A percentile compares a stretch with the other conserved stretches of the same genome.
Evolutionary conservation across 768 basidiomycete species (phyloP).

Genomic region (Grammothele lineata): DNA sequence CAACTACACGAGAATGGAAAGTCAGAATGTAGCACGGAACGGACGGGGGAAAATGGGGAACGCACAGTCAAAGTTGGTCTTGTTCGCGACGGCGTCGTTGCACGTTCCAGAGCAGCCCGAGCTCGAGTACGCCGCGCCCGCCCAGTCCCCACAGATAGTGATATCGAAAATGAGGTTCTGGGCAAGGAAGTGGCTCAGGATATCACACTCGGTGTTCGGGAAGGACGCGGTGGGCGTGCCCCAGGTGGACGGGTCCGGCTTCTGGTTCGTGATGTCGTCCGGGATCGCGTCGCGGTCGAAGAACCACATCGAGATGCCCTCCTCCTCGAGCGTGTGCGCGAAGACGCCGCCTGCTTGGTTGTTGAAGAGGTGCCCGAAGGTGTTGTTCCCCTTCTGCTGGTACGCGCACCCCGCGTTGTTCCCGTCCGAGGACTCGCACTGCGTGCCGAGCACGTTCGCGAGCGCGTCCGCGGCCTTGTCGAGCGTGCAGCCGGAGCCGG

Average conservation of each 20-base stretch:
- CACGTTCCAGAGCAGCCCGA: slow-evolving; percentile 32
- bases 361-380: slow-evolving; percentile 42
- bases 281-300: slow-evolving; percentile 36
- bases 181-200: slow-evolving; percentile 32
- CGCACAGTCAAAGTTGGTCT: slow-evolving; percentile 47
- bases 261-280: slow-evolving; percentile 28
- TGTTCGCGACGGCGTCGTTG: slow-evolving; percentile 41
- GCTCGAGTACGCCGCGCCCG: slow-evolving; percentile 27
- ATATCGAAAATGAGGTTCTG: slow-evolving; percentile 39
- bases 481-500: slow-evolving; percentile 34
- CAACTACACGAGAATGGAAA: slow-evolving; percentile 34
- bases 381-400: slow-evolving; percentile 26
- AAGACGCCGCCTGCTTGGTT: slow-evolving; percentile 42
- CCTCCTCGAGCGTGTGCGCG: slow-evolving; percentile 33
- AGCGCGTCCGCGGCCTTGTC: slow-evolving; percentile 25
- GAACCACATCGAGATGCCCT: slow-evolving; percentile 45
- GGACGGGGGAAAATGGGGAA: background rate
- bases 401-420: slow-evolving; percentile 40
- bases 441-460: slow-evolving; percentile 25
- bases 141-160: slow-evolving; percentile 44
- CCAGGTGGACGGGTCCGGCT: slow-evolving; percentile 40
- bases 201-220: slow-evolving; percentile 32
- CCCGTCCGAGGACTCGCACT: slow-evolving; percentile 29
- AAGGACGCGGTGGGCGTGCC: slow-evolving; percentile 37
- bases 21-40: background rate